Percentiles rank a stretch among this genome's conserved stretches.
Conservation (phyloP, 2,329 filamentous ascomycete genomes). For the Verticillium albo-atrum region DNA sequence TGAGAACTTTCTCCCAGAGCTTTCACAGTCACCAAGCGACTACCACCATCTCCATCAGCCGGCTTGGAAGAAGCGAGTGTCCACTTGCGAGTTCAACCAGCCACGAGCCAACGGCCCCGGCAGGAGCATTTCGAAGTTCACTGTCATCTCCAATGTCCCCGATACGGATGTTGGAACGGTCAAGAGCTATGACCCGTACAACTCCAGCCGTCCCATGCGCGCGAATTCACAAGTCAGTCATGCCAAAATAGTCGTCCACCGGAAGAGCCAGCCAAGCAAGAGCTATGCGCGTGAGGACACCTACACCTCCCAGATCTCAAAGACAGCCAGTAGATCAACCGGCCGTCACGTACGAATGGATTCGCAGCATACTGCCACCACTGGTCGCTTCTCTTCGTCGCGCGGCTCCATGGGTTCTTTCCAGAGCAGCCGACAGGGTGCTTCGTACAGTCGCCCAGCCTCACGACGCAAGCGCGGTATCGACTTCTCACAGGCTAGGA, state of each 20-base stretch:
- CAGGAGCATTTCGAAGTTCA: constrained; percentile 56
- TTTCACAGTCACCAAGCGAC: constrained; percentile 85
- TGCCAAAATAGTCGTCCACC: constrained; percentile 66
- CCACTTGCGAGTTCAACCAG: constrained; percentile 56
- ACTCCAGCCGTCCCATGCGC: constrained; percentile 54
- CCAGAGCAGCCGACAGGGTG: constrained; percentile 38
- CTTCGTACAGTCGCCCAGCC: constrained; percentile 34
- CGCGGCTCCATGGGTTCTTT: constrained; percentile 45
- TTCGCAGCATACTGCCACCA: constrained; percentile 25
- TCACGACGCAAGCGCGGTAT: constrained; percentile 47
- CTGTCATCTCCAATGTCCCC: constrained; percentile 59
- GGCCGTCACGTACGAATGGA: constrained; percentile 16
- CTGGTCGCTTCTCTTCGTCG: constrained; percentile 25
- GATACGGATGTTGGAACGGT: constrained; percentile 45
- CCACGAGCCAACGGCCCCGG: constrained; percentile 40
- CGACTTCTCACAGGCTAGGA: constrained; percentile 48
- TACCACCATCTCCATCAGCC: constrained; percentile 72
- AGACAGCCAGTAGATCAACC: constrained; percentile 30
- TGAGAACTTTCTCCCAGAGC: constrained; percentile 77
- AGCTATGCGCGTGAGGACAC: constrained; percentile 15
- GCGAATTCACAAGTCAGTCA: constrained; percentile 49
- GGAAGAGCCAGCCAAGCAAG: constrained; percentile 31
- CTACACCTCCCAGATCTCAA: constrained; percentile 19
- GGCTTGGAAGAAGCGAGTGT: constrained; percentile 55
- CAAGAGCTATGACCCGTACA: constrained; percentile 79